Evolutionary conservation across 495 filamentous ascomycete species (phyloP), one percentile per base, ranked within the genome.

Genomic region (Ascobolus immersus): DNA sequence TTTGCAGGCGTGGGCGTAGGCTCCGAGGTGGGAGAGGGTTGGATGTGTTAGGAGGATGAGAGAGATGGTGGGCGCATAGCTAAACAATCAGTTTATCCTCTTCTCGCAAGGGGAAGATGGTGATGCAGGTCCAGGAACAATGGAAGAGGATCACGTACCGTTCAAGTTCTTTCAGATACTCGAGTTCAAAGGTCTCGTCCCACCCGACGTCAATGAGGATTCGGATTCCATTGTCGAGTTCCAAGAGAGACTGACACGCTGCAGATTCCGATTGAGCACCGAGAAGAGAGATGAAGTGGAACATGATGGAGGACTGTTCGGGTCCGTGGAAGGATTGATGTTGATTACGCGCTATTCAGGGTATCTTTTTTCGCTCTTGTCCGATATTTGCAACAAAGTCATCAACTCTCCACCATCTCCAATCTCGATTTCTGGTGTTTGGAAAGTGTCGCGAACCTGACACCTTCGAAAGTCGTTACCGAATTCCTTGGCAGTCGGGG

Each of bases 1-100:
- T 52, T 91, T 90, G 66, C 89, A 99, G 60, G 81, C 92, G 51
- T 99, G 82, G 27, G 77, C 86, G 45, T 75, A 92, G 28, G 86
- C 89, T 38, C 76, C 86, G 34, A 99, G 67, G 52, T 94, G 89
- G 20, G 74, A 62, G 15, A 75, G 64, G 2, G 81, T 94, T 30
- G 86, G 75, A 48, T 99, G 86, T 3, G 86, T 94, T 38, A 99
- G 65, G 21, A 99, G 77, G 46, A 99, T 75, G 35, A 99, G 56
- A 6, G 86, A 93, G 19, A 99, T 63, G 5, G 84, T 90, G 5
- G 82, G 71, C 11, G 43, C 33, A 33, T 49, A 36, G 12, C 38
- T 53, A 14, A 3, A 23, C 18, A 28, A 26, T 9, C 9, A 12
- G 23, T 12, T 12, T 26, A 9, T 26, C 9, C 9, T 26, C 9